These are phyloP conservation scores for Ganoderma leucocontextum DNA, from an alignment of 1,284 basidiomycete genomes.

Conservation along the genomic window DNA sequence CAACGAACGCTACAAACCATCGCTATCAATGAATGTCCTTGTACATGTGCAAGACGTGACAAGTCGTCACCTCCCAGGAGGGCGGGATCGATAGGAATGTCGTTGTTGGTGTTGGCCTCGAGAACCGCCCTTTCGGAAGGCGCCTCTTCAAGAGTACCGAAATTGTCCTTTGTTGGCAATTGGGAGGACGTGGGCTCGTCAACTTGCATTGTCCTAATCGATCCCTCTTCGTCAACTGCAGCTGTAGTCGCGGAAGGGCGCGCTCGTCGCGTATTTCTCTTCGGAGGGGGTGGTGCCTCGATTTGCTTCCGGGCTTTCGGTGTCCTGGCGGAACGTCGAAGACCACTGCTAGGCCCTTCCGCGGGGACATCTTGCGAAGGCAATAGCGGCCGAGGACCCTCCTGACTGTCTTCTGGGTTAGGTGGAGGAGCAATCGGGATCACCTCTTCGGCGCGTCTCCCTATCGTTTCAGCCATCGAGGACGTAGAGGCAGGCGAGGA, in stretches of 20 bases:
- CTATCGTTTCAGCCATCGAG: background rate
- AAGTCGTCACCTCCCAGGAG: slow-evolving; percentile 9
- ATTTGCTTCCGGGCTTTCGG: slow-evolving; percentile 22
- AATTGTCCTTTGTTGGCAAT: background rate
- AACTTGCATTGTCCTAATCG: background rate
- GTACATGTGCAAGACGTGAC: slow-evolving; percentile 8
- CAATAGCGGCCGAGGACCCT: too few relatives aligned
- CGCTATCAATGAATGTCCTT: slow-evolving; percentile 21
- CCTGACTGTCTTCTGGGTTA: background rate
- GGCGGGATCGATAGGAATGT: slow-evolving; percentile 21
- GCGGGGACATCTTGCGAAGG: background rate
- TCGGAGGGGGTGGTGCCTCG: slow-evolving; percentile 16
- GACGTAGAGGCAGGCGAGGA: slow-evolving; percentile 1
- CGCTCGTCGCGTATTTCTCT: background rate
- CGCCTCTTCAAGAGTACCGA: background rate
- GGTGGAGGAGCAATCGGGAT: background rate
- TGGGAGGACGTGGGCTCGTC: background rate
- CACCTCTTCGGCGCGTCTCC: background rate
- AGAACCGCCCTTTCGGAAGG: background rate
- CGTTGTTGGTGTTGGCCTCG: background rate
- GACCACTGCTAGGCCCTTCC: background rate
- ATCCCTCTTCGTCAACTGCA: background rate
- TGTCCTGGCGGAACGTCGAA: slow-evolving; percentile 30
- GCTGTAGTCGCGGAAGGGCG: background rate
- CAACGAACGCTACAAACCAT: slow-evolving; percentile 22